These are phyloP conservation scores for Auriscalpium vulgare DNA, from an alignment of 768 basidiomycete genomes.

Conservation along the genomic window DNA sequence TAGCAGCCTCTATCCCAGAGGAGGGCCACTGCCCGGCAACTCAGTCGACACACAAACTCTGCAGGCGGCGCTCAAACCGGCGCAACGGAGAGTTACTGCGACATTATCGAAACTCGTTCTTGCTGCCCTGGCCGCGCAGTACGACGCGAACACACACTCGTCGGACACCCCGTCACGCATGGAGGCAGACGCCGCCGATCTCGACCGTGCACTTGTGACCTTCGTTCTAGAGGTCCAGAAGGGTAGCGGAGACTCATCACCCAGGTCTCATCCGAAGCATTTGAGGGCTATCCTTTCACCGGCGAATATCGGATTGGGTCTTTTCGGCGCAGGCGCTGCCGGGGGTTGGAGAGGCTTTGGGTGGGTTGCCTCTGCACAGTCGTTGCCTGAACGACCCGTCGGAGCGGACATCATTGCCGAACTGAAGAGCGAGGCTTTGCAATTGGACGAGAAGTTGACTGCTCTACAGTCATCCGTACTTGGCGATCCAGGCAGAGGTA, in stretches of 20 bases:
- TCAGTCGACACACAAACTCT: constrained; percentile 35
- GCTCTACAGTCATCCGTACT: constrained; percentile 18
- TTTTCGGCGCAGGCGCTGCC: constrained; percentile 73
- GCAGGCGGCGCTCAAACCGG: constrained; percentile 52
- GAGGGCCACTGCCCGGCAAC: not conserved
- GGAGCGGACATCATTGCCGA: constrained; percentile 44
- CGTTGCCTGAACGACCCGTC: constrained; percentile 35
- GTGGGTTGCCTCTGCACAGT: constrained; percentile 51
- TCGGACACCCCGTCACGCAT: constrained; percentile 62
- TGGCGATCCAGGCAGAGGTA: constrained; percentile 15
- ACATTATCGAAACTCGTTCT: constrained; percentile 86
- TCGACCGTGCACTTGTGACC: constrained; percentile 60
- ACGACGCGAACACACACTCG: constrained; percentile 59
- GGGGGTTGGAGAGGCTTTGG: constrained; percentile 83
- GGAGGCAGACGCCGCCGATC: constrained; percentile 67
- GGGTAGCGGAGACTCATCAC: constrained; percentile 32
- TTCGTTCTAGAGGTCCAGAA: constrained; percentile 69
- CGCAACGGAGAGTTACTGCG: constrained; percentile 80
- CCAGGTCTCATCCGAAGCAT: constrained; percentile 35
- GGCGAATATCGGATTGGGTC: constrained; percentile 60
- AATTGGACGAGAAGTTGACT: constrained; percentile 44
- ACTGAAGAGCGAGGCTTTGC: constrained; percentile 37
- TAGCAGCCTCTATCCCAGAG: constrained; percentile 14
- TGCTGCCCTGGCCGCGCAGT: constrained; percentile 83
- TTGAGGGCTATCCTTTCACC: constrained; percentile 55